Base-by-base conservation (phyloP, 2,329 filamentous ascomycete species). In the Fusarium subtropicale region DNA sequence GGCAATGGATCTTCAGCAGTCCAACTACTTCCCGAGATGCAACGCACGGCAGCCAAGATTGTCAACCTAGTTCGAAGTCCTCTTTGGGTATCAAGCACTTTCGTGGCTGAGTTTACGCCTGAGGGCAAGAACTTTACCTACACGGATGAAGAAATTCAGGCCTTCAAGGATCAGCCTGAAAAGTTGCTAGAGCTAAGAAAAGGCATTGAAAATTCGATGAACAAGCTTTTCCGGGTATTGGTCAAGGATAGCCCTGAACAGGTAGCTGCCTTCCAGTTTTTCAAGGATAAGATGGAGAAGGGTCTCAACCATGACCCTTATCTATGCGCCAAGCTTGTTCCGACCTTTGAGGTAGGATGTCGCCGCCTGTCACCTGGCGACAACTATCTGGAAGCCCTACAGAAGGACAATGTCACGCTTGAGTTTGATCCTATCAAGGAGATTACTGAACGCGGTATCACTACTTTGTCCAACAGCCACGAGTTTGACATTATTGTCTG, bases 331-430 rank as follows among this genome's bases (percentile, higher is more conserved):
- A 71, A 69, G 33, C 60, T 73, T 4, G 68, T 73, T 4, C 72
- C 69, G 3, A 51, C 58, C 1, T 74, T 62, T 56, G 64, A 68
- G 36, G 60, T 65, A 4, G 69, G 74, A 11, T 76, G 69, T 24
- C 72, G 74, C 12, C 72, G 74, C 3, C 67, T 71, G 5, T 74
- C 69, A 0, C 69, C 71, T 1, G 73, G 75, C 1, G 66, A 71
- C 2, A 61, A 66, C 11, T 76, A 76, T 18, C 71, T 76, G 4
- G 72, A 76, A 59, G 72, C 72, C 5, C 57, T 76, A 0, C 48
- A 31, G 2, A 11, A 61, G 36, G n/a, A 52, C 46, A 53, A 64
- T 28, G 28, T 39, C 1, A 52, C 47, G 3, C 58, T 61, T 1
- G 10, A 39, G 2, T 11, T 12, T 22, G 24, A 34, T 7, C n/a